Evolutionary conservation across 106 monocot species (phyloP).

Genomic region (Dactylorhiza incarnata): DNA sequence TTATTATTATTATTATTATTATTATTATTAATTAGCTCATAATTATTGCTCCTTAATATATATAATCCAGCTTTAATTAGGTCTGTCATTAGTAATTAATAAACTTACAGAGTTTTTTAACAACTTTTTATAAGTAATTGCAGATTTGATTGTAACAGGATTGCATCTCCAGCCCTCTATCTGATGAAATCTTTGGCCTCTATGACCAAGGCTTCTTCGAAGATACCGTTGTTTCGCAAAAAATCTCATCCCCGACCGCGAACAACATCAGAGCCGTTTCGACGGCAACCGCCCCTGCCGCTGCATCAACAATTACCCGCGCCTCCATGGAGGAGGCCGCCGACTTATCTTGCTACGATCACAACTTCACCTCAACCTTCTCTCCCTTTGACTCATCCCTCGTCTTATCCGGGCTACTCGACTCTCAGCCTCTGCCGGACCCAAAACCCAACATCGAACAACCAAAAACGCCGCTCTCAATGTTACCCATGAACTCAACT

Average conservation of each 20-base stretch:
- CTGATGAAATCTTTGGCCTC: constrained; percentile 45
- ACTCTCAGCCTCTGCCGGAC: constrained; percentile 10
- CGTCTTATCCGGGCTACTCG: constrained; percentile 32
- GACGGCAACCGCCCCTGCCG: background rate
- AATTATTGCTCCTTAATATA: background rate
- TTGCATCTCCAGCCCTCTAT: constrained; percentile 43
- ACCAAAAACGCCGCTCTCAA: background rate
- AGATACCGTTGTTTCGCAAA: constrained; percentile 2
- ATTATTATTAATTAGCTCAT: background rate
- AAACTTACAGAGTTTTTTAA: background rate
- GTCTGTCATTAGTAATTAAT: background rate
- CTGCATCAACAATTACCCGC: background rate
- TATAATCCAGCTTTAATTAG: background rate
- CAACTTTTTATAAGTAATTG: background rate
- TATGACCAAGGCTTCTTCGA: constrained; percentile 32
- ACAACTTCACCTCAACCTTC: constrained; percentile 29
- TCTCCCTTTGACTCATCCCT: constrained; percentile 32
- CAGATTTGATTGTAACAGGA: constrained; percentile 29
- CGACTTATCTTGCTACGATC: constrained; percentile 19
- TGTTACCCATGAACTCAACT: background rate
- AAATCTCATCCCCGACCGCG: constrained; percentile 14
- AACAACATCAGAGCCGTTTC: background rate
- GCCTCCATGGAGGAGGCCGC: background rate
- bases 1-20: background rate
- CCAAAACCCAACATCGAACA: background rate